A percentile compares a stretch with the other conserved stretches of the same genome.
These are phyloP conservation scores for Coniochaeta hoffmannii DNA, from an alignment of 2,329 filamentous ascomycete species.

Conservation along the genomic window DNA sequence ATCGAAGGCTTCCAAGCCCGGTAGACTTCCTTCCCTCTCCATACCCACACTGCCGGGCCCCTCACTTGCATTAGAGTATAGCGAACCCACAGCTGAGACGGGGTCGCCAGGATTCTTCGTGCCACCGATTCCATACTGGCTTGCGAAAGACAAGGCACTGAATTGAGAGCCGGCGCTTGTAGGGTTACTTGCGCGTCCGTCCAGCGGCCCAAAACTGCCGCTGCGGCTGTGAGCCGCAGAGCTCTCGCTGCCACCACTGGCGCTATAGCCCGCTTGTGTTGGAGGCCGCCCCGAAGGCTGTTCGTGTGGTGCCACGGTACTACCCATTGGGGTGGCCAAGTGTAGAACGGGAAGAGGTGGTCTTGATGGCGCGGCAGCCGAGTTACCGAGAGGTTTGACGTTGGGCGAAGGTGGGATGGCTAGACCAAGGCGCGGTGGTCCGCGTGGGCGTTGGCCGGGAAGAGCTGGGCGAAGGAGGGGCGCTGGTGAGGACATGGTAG, in stretches of 20 bases:
- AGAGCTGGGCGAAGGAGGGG: slow-evolving; percentile 79
- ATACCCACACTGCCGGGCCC: slow-evolving; percentile 56
- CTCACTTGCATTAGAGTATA: slow-evolving; percentile 76
- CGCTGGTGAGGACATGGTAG: slow-evolving; percentile 67
- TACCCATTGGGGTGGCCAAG: slow-evolving; percentile 83
- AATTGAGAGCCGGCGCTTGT: slow-evolving; percentile 84
- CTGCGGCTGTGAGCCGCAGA: slow-evolving; percentile 74
- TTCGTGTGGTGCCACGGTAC: slow-evolving; percentile 64
- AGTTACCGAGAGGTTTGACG: slow-evolving; percentile 63
- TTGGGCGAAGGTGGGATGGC: slow-evolving; percentile 85
- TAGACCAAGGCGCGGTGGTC: slow-evolving; percentile 73
- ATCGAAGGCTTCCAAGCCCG: slow-evolving; percentile 70
- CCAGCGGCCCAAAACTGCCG: slow-evolving; percentile 72
- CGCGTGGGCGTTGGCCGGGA: slow-evolving; percentile 57
- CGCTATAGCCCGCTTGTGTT: slow-evolving; percentile 51
- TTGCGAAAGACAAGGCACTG: slow-evolving; percentile 74
- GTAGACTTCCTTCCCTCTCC: slow-evolving; percentile 76
- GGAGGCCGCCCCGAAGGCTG: slow-evolving; percentile 43
- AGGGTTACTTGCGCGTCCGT: slow-evolving; percentile 71
- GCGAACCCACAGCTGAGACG: slow-evolving; percentile 77
- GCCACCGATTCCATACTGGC: slow-evolving; percentile 60
- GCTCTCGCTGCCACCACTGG: slow-evolving; percentile 71
- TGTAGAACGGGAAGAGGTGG: slow-evolving; percentile 73
- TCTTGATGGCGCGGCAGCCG: slow-evolving; percentile 34
- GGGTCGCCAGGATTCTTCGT: slow-evolving; percentile 66